Base-by-base conservation (phyloP, 2,329 filamentous ascomycete genomes). In the Pseudocercospora fijiensis region DNA sequence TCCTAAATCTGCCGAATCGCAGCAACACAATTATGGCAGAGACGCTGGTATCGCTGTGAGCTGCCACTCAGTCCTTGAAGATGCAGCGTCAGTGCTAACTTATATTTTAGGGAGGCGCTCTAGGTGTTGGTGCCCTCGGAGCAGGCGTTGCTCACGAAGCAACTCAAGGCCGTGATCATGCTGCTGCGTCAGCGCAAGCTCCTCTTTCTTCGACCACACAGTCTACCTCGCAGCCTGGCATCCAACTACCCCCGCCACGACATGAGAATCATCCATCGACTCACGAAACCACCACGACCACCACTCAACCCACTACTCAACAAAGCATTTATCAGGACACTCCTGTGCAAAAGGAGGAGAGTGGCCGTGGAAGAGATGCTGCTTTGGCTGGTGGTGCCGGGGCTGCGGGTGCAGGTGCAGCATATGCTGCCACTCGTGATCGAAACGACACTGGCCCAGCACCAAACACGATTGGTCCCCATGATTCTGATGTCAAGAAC, bases 21-120 rank as follows among this genome's bases (percentile, higher is more conserved):
- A 26, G 56, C 57, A 64, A 41, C 74, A 75, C 57, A 69, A 41
- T 8, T 41, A 74, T 43, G 73, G 72, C 28, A 71, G 73, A n/a
- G 71, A 77, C 58, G 72, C 73, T n/a, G 73, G 72, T 11, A 24
- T 75, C 0, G 74, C 65, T 10, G 49, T 53, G 18, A 53, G 49
- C 37, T 53, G 16, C 4, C 16, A n/a, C 22, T 16, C 16, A 11
- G 16, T 24, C 26, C 45, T 22, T 9, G 18, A 13, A 2, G 20
- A 26, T 22, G 13, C 20, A 49, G 20, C 10, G 22, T 49, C 13
- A 3, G 18, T 28, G 16, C 49, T 53, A 53, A 53, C 10, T 9
- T 16, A 26, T 26, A 16, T 7, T 7, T 7, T 27, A 53, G 49
- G 74, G 70, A 41, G 75, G 73, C 24, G 59, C 51, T 13, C 69